Evolutionary conservation across 768 basidiomycete genomes (phyloP), one percentile per base, ranked within the genome.

Genomic region (Asterophora lycoperdoides): DNA sequence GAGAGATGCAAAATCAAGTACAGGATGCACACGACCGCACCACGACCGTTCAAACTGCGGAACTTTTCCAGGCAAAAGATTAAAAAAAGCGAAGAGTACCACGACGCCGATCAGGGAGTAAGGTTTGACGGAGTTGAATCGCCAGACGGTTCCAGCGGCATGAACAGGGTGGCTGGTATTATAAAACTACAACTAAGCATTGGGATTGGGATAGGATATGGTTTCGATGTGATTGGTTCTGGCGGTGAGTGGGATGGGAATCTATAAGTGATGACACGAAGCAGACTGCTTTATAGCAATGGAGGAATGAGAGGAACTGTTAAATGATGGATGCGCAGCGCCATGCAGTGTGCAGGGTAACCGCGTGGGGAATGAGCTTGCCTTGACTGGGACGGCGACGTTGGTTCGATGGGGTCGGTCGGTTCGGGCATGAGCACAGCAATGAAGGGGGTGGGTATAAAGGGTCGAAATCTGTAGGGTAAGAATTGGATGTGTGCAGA

Each of bases 401-500:
- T 38, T n/a, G 44, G 43, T 51, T 45, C 18, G 34, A 35, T 44
- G 34, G 23, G 23, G 23, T 23, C 40, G 41, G 46, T 52, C 44
- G 49, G 39, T 52, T 46, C 48, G 32, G 54, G 30, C 51, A 49
- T 7, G 41, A 46, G 33, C 23, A 23, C 23, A 6, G 23, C 23
- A 23, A 23, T 23, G 51, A 54, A 45, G 50, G 42, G 39, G 52
- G 37, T 41, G 58, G 51, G 51, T 57, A 57, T 54, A 51, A 38
- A 35, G 52, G 29, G 56, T 56, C 58, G 58, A 53, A 44, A 51
- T 51, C 50, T 51, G 57, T 63, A 65, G 57, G 56, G 55, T 66
- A 64, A n/a, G n/a, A n/a, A n/a, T n/a, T 55, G 55, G 28, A 59
- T 55, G 60, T 47, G 57, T n/a, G n/a, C n/a, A 61, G 57, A 55